Percentiles rank a stretch among this genome's conserved stretches.
Conservation (phyloP, 2,329 filamentous ascomycete species). For the Fusarium sp. region DNA sequence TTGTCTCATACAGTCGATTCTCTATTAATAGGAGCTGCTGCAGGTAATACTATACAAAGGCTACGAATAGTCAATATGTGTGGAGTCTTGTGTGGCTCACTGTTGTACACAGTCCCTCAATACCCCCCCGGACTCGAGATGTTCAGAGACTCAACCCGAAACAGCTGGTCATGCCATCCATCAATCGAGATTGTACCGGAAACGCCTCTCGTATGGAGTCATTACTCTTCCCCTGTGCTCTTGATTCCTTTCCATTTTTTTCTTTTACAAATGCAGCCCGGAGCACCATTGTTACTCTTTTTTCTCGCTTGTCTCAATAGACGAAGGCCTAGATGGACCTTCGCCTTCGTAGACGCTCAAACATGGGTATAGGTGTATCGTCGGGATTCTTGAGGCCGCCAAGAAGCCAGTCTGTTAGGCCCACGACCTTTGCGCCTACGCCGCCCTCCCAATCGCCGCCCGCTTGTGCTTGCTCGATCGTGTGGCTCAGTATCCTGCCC, state of each 20-base stretch:
- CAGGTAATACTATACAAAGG: slow-evolving; percentile 35
- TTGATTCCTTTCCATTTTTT: background rate
- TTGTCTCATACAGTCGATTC: background rate
- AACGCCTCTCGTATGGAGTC: slow-evolving; percentile 32
- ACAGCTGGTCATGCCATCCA: slow-evolving; percentile 14
- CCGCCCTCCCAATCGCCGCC: slow-evolving; percentile 85
- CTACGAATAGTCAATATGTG: slow-evolving; percentile 31
- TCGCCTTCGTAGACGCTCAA: slow-evolving; percentile 47
- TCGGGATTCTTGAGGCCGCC: slow-evolving; percentile 70
- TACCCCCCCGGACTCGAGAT: background rate
- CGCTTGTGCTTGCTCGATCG: slow-evolving; percentile 93
- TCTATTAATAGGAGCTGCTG: slow-evolving; percentile 8
- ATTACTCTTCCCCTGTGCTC: background rate
- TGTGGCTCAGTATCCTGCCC: slow-evolving; percentile 86
- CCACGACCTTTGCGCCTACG: slow-evolving; percentile 85
- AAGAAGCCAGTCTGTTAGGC: slow-evolving; percentile 93
- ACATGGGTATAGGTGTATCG: slow-evolving; percentile 51
- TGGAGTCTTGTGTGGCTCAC: slow-evolving; percentile 39
- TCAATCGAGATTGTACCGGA: slow-evolving; percentile 16
- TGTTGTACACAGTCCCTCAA: slow-evolving; percentile 41
- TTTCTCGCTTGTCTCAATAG: background rate
- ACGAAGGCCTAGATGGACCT: slow-evolving; percentile 24
- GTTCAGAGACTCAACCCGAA: slow-evolving; percentile 13
- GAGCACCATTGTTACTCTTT: background rate
- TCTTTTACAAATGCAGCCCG: background rate